Conservation (phyloP, 306 rosid species). For the Begonia masoniana region DNA sequence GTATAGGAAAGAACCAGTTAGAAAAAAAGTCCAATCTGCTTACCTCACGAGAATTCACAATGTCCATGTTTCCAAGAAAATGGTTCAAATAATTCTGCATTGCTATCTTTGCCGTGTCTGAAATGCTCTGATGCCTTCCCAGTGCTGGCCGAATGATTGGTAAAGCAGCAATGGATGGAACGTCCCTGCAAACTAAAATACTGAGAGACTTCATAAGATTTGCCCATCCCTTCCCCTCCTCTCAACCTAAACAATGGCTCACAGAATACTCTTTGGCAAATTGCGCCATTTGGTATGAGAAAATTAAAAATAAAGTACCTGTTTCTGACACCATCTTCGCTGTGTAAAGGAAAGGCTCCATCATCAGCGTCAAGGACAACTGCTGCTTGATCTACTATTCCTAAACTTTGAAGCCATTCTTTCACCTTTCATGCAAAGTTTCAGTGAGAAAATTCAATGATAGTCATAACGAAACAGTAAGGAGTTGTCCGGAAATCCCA, state of each 20-base stretch:
- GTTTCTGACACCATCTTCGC: slow-evolving; percentile 46
- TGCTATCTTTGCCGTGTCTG: slow-evolving; percentile 64
- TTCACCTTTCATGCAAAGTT: slow-evolving; percentile 36
- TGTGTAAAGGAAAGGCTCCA: slow-evolving; percentile 52
- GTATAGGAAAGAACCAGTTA: slow-evolving; percentile 2
- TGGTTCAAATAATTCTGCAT: slow-evolving; percentile 86
- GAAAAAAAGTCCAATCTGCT: slow-evolving; percentile 6
- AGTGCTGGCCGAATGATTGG: slow-evolving; percentile 71
- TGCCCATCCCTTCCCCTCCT: not conserved
- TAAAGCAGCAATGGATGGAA: slow-evolving; percentile 75
- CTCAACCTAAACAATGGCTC: not conserved
- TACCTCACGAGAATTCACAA: slow-evolving; percentile 87
- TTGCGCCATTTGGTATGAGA: too few species aligned
- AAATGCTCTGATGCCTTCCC: slow-evolving; percentile 61
- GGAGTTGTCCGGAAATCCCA: too few species aligned
- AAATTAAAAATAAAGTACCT: slow-evolving; percentile 25
- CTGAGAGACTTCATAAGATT: slow-evolving; percentile 3
- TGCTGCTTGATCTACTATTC: slow-evolving; percentile 65
- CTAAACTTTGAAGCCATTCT: slow-evolving; percentile 91
- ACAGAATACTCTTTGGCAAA: too few species aligned
- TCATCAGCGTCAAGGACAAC: slow-evolving; percentile 71
- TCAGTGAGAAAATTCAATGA: not conserved
- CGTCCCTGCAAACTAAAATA: slow-evolving; percentile 37
- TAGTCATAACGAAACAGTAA: too few species aligned
- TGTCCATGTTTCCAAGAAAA: slow-evolving; percentile 67